Base-by-base conservation (phyloP, 2,329 filamentous ascomycete species). In the Teratosphaeria pseudoeucalypti region DNA sequence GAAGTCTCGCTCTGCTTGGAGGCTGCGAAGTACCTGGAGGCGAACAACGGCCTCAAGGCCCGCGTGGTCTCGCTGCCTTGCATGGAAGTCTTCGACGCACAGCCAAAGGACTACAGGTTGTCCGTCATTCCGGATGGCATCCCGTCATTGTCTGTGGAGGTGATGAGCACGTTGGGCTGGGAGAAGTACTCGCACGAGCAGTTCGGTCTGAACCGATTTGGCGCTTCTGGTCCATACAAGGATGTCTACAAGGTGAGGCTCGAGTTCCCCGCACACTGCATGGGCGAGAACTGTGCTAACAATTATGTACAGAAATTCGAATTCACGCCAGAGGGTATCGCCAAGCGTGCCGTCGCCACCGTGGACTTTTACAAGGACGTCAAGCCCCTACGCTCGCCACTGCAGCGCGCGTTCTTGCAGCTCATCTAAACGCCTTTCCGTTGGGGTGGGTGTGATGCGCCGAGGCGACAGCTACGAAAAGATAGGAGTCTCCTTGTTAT, bases 111-210 rank as follows among this genome's bases (percentile, higher is more conserved):
- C 67, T 99, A 99, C 86, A 87, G 86, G 75, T 87, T 99, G 68
- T 88, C 86, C 67, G 89, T 96, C 67, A 85, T 99, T 64, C 94
- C 92, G 70, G 91, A 96, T 75, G 92, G 92, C 67, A 92, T 96
- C 74, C 92, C 94, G 67, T 85, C 91, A 63, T 77, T 99, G 77
- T 95, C 89, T 59, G 89, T 99, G 68, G 94, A 99, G 83, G 92
- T 91, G 76, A 95, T 96, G 89, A 88, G 84, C 77, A 99, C 94
- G 68, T 86, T 96, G 79, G 94, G 94, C 69, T 99, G 94, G 94
- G 92, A 97, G 85, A 89, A 92, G 78, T 99, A 97, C 81, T 89
- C 91, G 61, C 92, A 99, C 80, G 94, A 99, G 85, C 94, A 99
- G 82, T 99, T 99, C 73, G 94, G 94, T 75, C 86, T 99, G 68